Base-by-base conservation (phyloP, 177 flowering plant species). In the Vitis hybrid region DNA sequence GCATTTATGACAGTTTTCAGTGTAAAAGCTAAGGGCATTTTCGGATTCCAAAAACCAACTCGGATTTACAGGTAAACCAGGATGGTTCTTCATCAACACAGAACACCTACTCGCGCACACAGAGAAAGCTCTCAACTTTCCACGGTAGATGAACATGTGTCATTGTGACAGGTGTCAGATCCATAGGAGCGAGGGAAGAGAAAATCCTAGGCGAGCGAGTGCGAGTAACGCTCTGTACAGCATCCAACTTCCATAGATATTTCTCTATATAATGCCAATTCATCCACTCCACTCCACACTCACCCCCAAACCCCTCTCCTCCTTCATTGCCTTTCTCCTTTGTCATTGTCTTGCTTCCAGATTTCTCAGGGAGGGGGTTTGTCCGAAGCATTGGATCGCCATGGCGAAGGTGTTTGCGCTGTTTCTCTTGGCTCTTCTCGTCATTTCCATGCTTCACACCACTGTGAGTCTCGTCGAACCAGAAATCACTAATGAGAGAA, bases 361-460 rank as follows among this genome's bases (percentile, higher is more conserved):
- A 13, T 33, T 61, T 15, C 1, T 22, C 53, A 57, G 47, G 33
- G 71, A 50, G 59, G 1, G 68, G 61, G 51, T 62, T 70, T 22
- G 67, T 2, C n/a, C 49, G 66, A 53, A 67, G 58, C 55, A 53
- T 69, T 72, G 71, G 77, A 7, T 38, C 47, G 47, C 87, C 66
- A 82, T 77, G 90, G 80, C 88, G 11, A 88, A 79, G 82, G 71
- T 77, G 65, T 68, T 76, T 51, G 85, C 78, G 57, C 38, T 83
- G 56, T 20, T 88, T 67, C 71, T 89, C 31, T 59, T 89, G 50
- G 85, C 84, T 6, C 80, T 91, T 76, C 0, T 89, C 69, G 83
- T 85, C 77, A 67, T 89, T 54, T 81, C 88, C 70, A 80, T 89
- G 86, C 79, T 89, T 28, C 85, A 87, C 60, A 77, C 84, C 18